phyloP scores from a whole-genome alignment of 2,329 filamentous ascomycete genomes.

The Dichotomopilus funicola region DNA sequence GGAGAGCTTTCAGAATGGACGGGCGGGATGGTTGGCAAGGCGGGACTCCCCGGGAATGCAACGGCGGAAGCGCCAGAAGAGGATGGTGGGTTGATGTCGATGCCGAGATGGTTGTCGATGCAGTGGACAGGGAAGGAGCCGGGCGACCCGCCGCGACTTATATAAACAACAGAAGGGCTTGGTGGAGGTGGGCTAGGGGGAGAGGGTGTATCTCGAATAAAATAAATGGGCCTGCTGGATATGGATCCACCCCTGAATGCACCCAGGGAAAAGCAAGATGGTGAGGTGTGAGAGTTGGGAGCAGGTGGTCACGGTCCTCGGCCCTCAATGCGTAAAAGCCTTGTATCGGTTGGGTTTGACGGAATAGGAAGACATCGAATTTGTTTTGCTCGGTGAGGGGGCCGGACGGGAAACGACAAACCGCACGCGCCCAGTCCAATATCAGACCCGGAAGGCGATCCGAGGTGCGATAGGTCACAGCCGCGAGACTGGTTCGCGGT shows the following conservation, averaged over 20 bases:
- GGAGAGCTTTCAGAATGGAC: neutral
- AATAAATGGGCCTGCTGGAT: slow-evolving; percentile 3
- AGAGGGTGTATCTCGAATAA: slow-evolving; percentile 19
- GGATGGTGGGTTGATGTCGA: slow-evolving; percentile 9
- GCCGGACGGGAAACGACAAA: slow-evolving; percentile 14
- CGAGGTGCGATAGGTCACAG: slow-evolving; percentile 7
- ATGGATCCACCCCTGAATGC: slow-evolving; percentile 14
- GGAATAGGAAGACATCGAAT: neutral
- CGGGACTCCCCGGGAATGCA: slow-evolving; percentile 15
- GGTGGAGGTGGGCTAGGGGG: neutral
- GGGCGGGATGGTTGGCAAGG: slow-evolving; percentile 8
- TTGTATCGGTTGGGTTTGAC: too few relatives aligned
- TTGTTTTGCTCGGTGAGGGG: slow-evolving; percentile 8
- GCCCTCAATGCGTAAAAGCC: neutral
- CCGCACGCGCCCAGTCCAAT: slow-evolving; percentile 5
- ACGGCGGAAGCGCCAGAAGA: slow-evolving; percentile 12
- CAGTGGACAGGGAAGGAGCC: slow-evolving; percentile 2
- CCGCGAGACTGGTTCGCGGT: neutral
- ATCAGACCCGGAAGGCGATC: slow-evolving; percentile 15
- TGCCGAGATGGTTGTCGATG: slow-evolving; percentile 5
- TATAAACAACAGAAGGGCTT: slow-evolving; percentile 13
- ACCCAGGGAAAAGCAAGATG: slow-evolving; percentile 12
- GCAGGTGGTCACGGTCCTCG: too few relatives aligned
- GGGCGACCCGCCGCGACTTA: slow-evolving; percentile 14
- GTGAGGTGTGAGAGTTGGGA: slow-evolving; percentile 5